phyloP scores from a whole-genome alignment of 2,329 filamentous ascomycete genomes.

The Monosporascus sp. region DNA sequence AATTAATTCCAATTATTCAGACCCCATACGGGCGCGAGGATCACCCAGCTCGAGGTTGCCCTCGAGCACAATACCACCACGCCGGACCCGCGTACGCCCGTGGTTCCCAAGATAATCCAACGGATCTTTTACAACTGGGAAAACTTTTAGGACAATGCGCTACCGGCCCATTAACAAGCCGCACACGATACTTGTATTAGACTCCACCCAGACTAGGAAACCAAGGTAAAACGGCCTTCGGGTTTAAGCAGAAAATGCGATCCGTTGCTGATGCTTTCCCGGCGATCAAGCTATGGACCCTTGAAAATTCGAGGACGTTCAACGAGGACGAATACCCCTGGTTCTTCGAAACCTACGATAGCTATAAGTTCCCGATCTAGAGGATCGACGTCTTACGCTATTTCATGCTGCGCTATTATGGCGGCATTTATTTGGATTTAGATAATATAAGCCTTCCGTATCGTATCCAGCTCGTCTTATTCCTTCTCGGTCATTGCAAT shows the following conservation, averaged over 20 bases:
- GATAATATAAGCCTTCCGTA: slow-evolving; percentile 36
- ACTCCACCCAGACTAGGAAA: slow-evolving; percentile 22
- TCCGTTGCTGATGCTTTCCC: not conserved
- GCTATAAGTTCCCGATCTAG: slow-evolving; percentile 70
- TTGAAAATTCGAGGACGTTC: slow-evolving; percentile 63
- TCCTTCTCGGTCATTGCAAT: not conserved
- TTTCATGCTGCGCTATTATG: slow-evolving; percentile 71
- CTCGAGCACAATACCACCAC: not conserved
- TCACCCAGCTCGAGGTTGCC: not conserved
- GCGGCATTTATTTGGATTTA: slow-evolving; percentile 76
- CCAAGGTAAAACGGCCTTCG: slow-evolving; percentile 14
- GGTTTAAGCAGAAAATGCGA: too few species aligned
- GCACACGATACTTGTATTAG: slow-evolving; percentile 19
- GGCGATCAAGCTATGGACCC: slow-evolving; percentile 60
- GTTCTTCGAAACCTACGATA: slow-evolving; percentile 70
- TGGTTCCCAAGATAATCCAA: slow-evolving; percentile 26
- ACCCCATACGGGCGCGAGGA: too few species aligned
- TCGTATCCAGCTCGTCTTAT: not conserved
- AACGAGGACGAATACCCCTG: slow-evolving; percentile 70
- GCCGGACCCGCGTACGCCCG: not conserved
- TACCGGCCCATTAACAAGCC: slow-evolving; percentile 21
- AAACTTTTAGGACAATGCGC: slow-evolving; percentile 12
- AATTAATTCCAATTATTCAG: too few species aligned
- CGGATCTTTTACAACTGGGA: slow-evolving; percentile 26
- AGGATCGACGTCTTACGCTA: slow-evolving; percentile 75